These are phyloP conservation scores for Pythium sp. DNA, from an alignment of 352 stramenopile genomes.

Conservation along the genomic window DNA sequence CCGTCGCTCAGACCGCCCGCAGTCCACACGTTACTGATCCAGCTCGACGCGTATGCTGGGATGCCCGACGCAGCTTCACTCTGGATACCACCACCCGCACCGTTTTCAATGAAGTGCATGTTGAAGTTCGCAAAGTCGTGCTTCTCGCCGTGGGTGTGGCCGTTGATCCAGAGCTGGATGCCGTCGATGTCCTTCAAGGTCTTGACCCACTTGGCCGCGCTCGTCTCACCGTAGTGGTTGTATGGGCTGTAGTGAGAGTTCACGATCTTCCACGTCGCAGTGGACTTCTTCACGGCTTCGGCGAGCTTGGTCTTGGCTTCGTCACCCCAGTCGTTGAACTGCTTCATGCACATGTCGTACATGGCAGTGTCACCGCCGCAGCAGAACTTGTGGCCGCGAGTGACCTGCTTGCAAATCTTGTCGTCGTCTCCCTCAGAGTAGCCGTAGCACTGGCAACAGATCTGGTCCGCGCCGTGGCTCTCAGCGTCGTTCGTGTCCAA, in stretches of 20 bases:
- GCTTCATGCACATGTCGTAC: constrained; percentile 54
- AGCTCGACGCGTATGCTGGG: constrained; percentile 34
- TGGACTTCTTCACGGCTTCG: constrained; percentile 48
- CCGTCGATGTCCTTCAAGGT: constrained; percentile 36
- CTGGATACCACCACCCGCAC: constrained; percentile 73
- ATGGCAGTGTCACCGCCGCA: constrained; percentile 49
- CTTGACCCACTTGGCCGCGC: constrained; percentile 59
- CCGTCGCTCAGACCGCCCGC: constrained; percentile 22
- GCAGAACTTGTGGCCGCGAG: constrained; percentile 48
- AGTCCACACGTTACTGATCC: constrained; percentile 27
- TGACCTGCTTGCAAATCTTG: constrained; percentile 46
- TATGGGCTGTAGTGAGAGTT: constrained; percentile 82
- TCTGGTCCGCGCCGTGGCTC: constrained; percentile 55
- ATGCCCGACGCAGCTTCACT: constrained; percentile 78
- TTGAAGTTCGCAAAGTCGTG: constrained; percentile 57
- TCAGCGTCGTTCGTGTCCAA: constrained; percentile 49
- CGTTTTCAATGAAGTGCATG: constrained; percentile 76
- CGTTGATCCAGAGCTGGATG: constrained; percentile 66
- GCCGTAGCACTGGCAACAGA: constrained; percentile 84
- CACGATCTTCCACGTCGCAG: constrained; percentile 80
- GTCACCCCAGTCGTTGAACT: constrained; percentile 64
- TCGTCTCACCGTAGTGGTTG: constrained; percentile 56
- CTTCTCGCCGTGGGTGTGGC: constrained; percentile 76
- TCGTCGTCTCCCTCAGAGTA: constrained; percentile 49
- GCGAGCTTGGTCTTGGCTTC: constrained; percentile 60